Conservation (phyloP, 345 rosid species). For the Bruguiera sexangula region DNA sequence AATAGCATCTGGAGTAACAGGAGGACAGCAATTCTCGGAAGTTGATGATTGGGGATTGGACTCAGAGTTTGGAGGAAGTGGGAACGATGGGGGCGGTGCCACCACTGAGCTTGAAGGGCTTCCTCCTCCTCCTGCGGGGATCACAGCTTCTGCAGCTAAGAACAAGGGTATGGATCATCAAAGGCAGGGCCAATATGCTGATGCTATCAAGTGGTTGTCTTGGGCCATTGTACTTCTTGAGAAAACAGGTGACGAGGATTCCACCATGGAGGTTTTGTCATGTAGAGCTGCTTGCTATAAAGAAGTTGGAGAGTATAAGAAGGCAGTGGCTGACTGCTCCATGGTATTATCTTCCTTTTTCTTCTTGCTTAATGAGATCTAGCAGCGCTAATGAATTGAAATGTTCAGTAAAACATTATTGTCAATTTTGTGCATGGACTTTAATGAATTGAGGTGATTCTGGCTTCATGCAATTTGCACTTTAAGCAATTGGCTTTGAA, state of each 20-base stretch:
- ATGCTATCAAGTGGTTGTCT: conserved; percentile 96
- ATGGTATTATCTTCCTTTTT: conserved; percentile 49
- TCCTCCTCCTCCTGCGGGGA: conserved; percentile 92
- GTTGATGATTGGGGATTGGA: conserved; percentile 83
- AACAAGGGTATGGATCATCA: conserved; percentile 79
- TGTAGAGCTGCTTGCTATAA: conserved; percentile 94
- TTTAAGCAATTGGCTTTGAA: too few species aligned
- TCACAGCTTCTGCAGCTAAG: conserved; percentile 76
- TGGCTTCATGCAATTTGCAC: neutral
- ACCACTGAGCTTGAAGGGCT: conserved; percentile 96
- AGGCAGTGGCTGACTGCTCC: conserved; percentile 93
- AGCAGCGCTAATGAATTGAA: neutral
- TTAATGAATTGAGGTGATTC: neutral
- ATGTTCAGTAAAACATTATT: neutral
- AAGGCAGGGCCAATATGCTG: conserved; percentile 90
- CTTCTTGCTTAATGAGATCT: neutral
- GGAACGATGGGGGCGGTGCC: conserved; percentile 41
- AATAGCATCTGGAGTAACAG: conserved; percentile 31
- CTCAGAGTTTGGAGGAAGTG: conserved; percentile 62
- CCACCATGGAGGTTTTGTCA: conserved; percentile 60
- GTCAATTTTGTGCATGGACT: neutral
- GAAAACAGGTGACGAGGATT: conserved; percentile 55
- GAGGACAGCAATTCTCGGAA: conserved; percentile 49
- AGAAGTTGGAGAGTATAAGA: conserved; percentile 98
- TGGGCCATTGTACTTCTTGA: conserved; percentile 92